These are phyloP conservation scores for Camelina hispida DNA, from an alignment of 345 rosid genomes.

Conservation along the genomic window DNA sequence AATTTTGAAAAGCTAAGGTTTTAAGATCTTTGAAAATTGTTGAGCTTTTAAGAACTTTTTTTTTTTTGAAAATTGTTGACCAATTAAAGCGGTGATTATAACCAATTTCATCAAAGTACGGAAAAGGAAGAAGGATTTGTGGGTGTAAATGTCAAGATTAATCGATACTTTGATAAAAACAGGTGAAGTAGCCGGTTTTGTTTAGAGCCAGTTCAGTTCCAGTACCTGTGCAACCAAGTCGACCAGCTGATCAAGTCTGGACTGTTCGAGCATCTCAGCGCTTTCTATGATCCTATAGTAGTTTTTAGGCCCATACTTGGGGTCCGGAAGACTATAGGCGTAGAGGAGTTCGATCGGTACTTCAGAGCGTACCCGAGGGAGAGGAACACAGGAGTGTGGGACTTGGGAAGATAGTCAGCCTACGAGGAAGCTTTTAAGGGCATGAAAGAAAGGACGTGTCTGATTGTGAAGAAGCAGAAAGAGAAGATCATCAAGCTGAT, in stretches of 20 bases:
- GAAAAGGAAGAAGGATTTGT: too few species aligned
- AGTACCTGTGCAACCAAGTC: conserved; percentile 52
- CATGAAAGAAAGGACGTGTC: conserved; percentile 56
- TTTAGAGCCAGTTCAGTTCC: conserved; percentile 45
- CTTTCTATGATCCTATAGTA: conserved; percentile 43
- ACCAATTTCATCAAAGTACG: too few species aligned
- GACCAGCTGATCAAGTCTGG: conserved; percentile 64
- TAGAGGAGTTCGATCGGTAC: conserved; percentile 61
- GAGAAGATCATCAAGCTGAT: conserved; percentile 62
- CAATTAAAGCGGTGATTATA: too few species aligned
- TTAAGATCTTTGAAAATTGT: too few species aligned
- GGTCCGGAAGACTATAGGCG: conserved; percentile 66
- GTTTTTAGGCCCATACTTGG: conserved; percentile 42
- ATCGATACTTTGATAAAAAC: too few species aligned
- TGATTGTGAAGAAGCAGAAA: conserved; percentile 53
- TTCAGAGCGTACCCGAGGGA: conserved; percentile 48
- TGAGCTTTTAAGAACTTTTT: too few species aligned
- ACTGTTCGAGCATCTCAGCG: conserved; percentile 61
- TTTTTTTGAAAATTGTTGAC: too few species aligned
- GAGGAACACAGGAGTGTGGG: not conserved
- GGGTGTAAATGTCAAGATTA: too few species aligned
- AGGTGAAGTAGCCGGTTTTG: too few species aligned
- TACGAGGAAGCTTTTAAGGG: conserved; percentile 53
- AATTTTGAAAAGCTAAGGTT: too few species aligned
- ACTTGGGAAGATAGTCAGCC: conserved; percentile 27